A percentile compares a stretch with the other conserved stretches of the same genome.
These are phyloP conservation scores for Pythium pyrilobum DNA, from an alignment of 352 stramenopile species.

Conservation along the genomic window DNA sequence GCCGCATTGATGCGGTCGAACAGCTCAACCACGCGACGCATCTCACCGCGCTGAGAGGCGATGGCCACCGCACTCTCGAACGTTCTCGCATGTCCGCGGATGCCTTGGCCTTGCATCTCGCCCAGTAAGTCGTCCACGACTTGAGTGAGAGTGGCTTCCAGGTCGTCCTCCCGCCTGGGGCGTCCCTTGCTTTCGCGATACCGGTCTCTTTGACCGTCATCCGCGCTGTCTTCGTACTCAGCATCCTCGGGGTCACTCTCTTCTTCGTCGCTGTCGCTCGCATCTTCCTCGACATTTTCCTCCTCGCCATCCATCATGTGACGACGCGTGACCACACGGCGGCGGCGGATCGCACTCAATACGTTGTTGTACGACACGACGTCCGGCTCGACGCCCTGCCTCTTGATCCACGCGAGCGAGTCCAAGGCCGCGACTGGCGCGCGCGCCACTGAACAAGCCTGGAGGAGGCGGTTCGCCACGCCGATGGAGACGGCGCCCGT, in stretches of 20 bases:
- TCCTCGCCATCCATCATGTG: neutral
- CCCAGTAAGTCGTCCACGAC: slow-evolving; percentile 12
- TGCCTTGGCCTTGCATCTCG: neutral
- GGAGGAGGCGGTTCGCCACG: slow-evolving; percentile 55
- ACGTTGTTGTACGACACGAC: slow-evolving; percentile 54
- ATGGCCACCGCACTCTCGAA: slow-evolving; percentile 6
- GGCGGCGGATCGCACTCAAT: slow-evolving; percentile 36
- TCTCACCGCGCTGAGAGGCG: slow-evolving; percentile 2
- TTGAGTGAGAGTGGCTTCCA: neutral
- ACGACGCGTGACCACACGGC: neutral
- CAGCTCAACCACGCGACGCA: slow-evolving; percentile 2
- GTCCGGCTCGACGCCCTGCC: slow-evolving; percentile 26
- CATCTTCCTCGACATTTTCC: slow-evolving; percentile 19
- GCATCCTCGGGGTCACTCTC: slow-evolving; percentile 13
- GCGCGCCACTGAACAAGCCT: slow-evolving; percentile 44
- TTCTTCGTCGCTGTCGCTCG: slow-evolving; percentile 15
- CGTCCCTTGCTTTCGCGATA: neutral
- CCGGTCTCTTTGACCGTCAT: neutral
- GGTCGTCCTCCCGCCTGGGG: too few relatives aligned
- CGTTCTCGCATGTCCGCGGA: slow-evolving; percentile 1
- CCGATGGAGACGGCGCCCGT: slow-evolving; percentile 30
- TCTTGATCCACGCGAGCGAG: slow-evolving; percentile 33
- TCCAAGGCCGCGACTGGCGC: slow-evolving; percentile 33
- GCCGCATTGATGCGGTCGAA: slow-evolving; percentile 9
- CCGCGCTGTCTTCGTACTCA: slow-evolving; percentile 1